These are phyloP conservation scores for Pichia manshurica DNA, from an alignment of 805 yeast genomes.

Conservation along the genomic window DNA sequence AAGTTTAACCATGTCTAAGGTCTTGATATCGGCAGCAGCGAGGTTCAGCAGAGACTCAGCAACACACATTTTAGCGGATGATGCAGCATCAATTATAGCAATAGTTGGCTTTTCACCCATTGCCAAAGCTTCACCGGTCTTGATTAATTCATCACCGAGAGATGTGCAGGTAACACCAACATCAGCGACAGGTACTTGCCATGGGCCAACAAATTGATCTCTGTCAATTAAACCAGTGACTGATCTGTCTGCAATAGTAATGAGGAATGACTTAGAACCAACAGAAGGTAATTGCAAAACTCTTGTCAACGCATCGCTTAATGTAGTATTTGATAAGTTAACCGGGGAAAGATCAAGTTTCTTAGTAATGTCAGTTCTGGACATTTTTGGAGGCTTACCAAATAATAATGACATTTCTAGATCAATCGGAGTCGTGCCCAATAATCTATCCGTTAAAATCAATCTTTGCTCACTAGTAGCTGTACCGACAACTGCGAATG, in stretches of 20 bases:
- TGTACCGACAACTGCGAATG: slow-evolving; percentile 90
- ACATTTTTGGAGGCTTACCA: slow-evolving; percentile 96
- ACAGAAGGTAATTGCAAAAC: slow-evolving; percentile 89
- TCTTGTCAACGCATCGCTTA: slow-evolving; percentile 68
- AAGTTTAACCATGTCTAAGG: slow-evolving; percentile 68
- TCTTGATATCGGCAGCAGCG: slow-evolving; percentile 81
- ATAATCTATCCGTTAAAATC: slow-evolving; percentile 69
- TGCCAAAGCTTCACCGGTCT: slow-evolving; percentile 95
- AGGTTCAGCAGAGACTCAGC: slow-evolving; percentile 90
- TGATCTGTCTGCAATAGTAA: slow-evolving; percentile 98
- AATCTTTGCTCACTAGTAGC: slow-evolving; percentile 86
- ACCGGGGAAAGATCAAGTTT: slow-evolving; percentile 44
- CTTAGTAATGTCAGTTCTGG: slow-evolving; percentile 63
- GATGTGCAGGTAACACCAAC: slow-evolving; percentile 95
- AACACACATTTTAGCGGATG: slow-evolving; percentile 91
- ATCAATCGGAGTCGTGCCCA: slow-evolving; percentile 85
- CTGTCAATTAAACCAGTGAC: slow-evolving; percentile 95
- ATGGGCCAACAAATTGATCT: slow-evolving; percentile 98
- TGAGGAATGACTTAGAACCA: slow-evolving; percentile 88
- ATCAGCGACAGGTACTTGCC: slow-evolving; percentile 99
- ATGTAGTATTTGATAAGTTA: slow-evolving; percentile 29
- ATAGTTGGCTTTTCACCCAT: slow-evolving; percentile 94
- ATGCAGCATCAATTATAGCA: slow-evolving; percentile 82
- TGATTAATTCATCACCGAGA: slow-evolving; percentile 61
- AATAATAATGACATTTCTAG: slow-evolving; percentile 91